phyloP scores from a whole-genome alignment of 768 basidiomycete genomes.

The Leucosporidium creatinivorum region DNA sequence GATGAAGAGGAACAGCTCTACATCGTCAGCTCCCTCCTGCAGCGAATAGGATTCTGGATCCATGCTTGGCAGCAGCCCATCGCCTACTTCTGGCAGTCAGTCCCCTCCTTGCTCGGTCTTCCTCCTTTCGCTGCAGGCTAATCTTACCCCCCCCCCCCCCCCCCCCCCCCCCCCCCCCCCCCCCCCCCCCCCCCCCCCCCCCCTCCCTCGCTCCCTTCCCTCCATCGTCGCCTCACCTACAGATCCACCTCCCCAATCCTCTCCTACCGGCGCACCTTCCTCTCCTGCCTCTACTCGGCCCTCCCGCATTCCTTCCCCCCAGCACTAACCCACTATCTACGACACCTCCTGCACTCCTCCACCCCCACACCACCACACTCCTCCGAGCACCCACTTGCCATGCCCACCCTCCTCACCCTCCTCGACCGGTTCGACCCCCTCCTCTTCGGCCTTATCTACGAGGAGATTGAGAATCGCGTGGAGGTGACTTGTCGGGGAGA shows the following conservation, averaged over 20 bases:
- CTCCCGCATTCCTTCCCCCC: conserved; percentile 23
- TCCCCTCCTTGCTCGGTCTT: not conserved
- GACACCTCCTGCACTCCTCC: conserved; percentile 6
- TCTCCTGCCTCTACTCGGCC: conserved; percentile 19
- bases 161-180: no score
- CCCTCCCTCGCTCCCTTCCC: not conserved
- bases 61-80: conserved; percentile 19
- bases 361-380: conserved; percentile 40
- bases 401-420: conserved; percentile 53
- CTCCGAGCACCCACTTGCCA: conserved; percentile 47
- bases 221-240: not conserved
- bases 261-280: conserved; percentile 23
- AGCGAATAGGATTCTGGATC: conserved; percentile 13
- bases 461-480: conserved; percentile 72
- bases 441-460: conserved; percentile 75
- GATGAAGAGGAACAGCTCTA: not conserved
- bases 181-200: not conserved
- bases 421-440: conserved; percentile 76
- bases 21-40: conserved; percentile 9
- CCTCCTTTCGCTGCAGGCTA: not conserved
- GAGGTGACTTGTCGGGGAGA: conserved; percentile 56
- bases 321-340: conserved; percentile 16
- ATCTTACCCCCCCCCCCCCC: not conserved
- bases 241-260: not conserved
- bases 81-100: conserved; percentile 12